Percentiles rank a stretch among this genome's conserved stretches.
phyloP scores from a whole-genome alignment of 805 yeast genomes.

The Ogataea angusta region DNA sequence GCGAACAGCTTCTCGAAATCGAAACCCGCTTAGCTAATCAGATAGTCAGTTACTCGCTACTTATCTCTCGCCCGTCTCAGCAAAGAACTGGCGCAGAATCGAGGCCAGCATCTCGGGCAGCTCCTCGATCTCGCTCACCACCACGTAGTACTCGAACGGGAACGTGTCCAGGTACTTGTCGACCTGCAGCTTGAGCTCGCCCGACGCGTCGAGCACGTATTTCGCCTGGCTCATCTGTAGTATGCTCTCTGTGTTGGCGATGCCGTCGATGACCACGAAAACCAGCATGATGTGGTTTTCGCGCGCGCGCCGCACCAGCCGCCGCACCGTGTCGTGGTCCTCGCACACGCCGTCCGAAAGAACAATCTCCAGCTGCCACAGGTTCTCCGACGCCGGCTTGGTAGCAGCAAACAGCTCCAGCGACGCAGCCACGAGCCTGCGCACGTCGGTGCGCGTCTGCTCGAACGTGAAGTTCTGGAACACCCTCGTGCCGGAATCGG shows the following conservation, averaged over 20 bases:
- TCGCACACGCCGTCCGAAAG: constrained; percentile 97
- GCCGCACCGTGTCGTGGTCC: constrained; percentile 78
- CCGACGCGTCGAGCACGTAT: constrained; percentile 67
- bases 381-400: constrained; percentile 48
- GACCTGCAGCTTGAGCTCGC: constrained; percentile 71
- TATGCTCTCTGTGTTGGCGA: constrained; percentile 78
- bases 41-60: neutral
- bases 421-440: constrained; percentile 66
- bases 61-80: constrained; percentile 41
- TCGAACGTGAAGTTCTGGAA: constrained; percentile 89
- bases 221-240: constrained; percentile 92
- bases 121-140: constrained; percentile 84
- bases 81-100: constrained; percentile 88
- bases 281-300: constrained; percentile 93
- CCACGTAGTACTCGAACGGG: constrained; percentile 96
- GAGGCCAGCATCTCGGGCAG: constrained; percentile 87
- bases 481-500: constrained; percentile 77
- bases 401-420: constrained; percentile 65
- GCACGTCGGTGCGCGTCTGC: constrained; percentile 83
- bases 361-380: constrained; percentile 92
- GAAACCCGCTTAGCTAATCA: neutral
- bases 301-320: constrained; percentile 86
- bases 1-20: neutral
- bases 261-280: constrained; percentile 90
- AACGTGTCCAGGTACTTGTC: constrained; percentile 84